Base-by-base conservation (phyloP, 371 early-diverging fungal genomes). In the Quaeritorhiza haematococci region DNA sequence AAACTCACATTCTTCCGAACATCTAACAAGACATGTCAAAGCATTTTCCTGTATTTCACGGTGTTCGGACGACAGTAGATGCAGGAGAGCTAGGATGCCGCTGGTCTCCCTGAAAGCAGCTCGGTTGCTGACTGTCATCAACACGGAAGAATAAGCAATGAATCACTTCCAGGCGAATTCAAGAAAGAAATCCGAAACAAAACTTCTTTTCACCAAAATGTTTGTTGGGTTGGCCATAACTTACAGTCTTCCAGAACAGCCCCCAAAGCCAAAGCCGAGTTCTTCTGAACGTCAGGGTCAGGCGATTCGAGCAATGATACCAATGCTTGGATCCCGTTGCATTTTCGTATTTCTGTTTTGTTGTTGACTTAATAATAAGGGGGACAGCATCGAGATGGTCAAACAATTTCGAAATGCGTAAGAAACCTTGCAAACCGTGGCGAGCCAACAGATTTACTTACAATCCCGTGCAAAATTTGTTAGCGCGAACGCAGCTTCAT, bases 231-330 rank as follows among this genome's bases (percentile, higher is more conserved):
- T 30, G 8, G 3, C 34, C 19, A 38, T 10, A 17, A 34, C 71
- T 55, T 63, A 79, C 77, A 76, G 49, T 79, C 79, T 42, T 79
- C 76, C 26, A 79, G 56, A 19, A 76, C 51, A 2, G 53, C 45
- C 0, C 74, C 47, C 2, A 79, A 55, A 1, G 79, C 79, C 44
- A 66, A 53, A 1, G 70, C 77, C 6, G 53, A 54, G 57, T 74
- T 76, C 61, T 75, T 75, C 55, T 75, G 74, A 34, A 75, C 75
- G 56, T 79, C 79, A 8, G 79, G 79, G 61, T 79, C 79, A 4
- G 59, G 43, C 0, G 66, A 63, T 3, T 75, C 78, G 7, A 79
- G 68, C 13, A 73, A 60, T 32, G 55, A 60, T 7, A 79, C 75
- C n/a, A 79, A 63, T 3, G 73, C 69, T 38, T 70, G 72, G 33